Evolutionary conservation across 495 filamentous ascomycete species (phyloP).

Genomic region (Penicillium silybi): DNA sequence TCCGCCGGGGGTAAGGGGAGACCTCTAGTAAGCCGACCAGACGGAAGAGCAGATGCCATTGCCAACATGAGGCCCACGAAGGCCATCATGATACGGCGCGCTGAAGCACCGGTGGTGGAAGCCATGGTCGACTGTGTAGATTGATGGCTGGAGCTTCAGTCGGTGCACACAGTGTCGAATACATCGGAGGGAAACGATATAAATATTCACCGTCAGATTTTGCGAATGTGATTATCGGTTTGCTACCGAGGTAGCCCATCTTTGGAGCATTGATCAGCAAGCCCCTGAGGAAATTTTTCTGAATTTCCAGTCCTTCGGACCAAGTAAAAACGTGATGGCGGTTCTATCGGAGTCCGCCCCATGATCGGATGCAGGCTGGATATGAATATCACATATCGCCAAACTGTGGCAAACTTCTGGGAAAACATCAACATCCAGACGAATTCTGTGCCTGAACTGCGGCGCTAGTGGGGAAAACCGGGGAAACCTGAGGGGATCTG

Average conservation of each 20-base stretch:
- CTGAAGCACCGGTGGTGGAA: background rate
- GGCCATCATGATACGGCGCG: constrained; percentile 15
- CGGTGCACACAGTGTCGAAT: background rate
- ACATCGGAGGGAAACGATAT: constrained; percentile 6
- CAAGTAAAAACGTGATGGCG: background rate
- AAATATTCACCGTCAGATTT: constrained; percentile 12
- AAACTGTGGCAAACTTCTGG: background rate
- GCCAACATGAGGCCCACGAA: constrained; percentile 17
- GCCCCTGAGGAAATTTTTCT: constrained; percentile 1
- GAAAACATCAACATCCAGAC: background rate
- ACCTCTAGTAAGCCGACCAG: constrained; percentile 3
- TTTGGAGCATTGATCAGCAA: constrained; percentile 10
- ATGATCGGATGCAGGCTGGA: too few relatives aligned
- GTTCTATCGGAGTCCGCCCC: background rate
- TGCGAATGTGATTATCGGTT: constrained; percentile 10
- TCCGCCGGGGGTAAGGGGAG: constrained; percentile 12
- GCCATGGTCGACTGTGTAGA: background rate
- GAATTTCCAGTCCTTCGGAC: background rate
- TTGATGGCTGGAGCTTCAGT: background rate
- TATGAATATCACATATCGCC: background rate
- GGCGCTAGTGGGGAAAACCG: background rate
- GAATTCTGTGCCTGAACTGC: background rate
- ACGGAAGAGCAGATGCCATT: constrained; percentile 14
- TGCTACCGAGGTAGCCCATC: constrained; percentile 9
- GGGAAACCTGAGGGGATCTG: constrained; percentile 2